Evolutionary conservation across 108 stramenopile species (phyloP), one percentile per base, ranked within the genome.

Genomic region (Skeletonema menzelii): DNA sequence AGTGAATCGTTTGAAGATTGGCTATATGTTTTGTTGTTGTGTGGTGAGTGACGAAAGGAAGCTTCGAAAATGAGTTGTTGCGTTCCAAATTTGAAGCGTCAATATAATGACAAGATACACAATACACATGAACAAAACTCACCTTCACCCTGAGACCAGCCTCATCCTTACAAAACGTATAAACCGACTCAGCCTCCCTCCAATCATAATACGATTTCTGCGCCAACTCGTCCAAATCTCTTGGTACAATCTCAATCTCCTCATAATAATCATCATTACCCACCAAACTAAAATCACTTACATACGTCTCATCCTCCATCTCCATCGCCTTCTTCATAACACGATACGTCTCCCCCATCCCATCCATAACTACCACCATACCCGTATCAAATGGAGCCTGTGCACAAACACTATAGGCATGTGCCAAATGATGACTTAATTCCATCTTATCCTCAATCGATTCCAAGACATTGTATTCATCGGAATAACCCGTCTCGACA

Each of bases 391-490:
- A 92, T 15, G 92, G 91, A 56, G 80, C 75, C 71, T 95, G 95
- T 17, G 90, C 66, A 19, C 90, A 94, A n/a, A 87, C 90, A 47
- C 88, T 87, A 68, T 95, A 98, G 27, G 95, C 97, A 86, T 98
- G 97, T 8, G 97, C 97, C 69, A 97, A 86, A 81, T 98, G 97
- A 84, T 97, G 96, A 49, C 93, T 95, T 53, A 98, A 63, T 82
- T 97, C 97, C 24, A 82, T 37, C 27, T 85, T 79, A 8, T 80
- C 71, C 15, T 64, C 56, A 11, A 65, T 61, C 27, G 59, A 59
- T 19, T 53, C 49, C 49, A 91, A 71, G 27, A 90, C 56, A 70
- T 92, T 92, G 46, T 90, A 86, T 46, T 92, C 91, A 62, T 90
- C 84, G 4, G 84, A 82, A 55, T 88, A 87, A 63, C 90, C 94